Conservation (phyloP, 2,329 filamentous ascomycete species). For the Sporothrix phasma region DNA sequence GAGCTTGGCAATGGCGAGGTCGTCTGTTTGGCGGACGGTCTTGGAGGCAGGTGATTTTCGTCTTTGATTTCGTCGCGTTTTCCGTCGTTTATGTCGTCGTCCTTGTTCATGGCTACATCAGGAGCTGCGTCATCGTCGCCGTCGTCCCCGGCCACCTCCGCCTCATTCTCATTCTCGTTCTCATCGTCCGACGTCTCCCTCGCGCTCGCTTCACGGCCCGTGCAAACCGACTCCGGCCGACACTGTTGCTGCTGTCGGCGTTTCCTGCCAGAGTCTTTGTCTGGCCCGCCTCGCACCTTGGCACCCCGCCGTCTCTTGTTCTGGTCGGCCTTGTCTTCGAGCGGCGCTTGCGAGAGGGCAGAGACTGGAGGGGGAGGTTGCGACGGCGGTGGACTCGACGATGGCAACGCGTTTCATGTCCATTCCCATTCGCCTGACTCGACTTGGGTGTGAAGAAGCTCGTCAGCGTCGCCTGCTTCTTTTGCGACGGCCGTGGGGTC, state of each 20-base stretch:
- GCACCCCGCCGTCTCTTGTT: conserved; percentile 26
- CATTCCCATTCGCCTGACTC: conserved; percentile 21
- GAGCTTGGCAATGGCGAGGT: conserved; percentile 6
- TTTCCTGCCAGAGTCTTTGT: too few relatives aligned
- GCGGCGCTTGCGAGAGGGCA: conserved; percentile 39
- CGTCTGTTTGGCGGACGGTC: not conserved
- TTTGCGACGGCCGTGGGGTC: conserved; percentile 35
- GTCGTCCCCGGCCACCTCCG: not conserved
- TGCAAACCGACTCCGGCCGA: conserved; percentile 21
- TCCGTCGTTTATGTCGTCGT: not conserved
- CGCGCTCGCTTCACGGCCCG: conserved; percentile 35
- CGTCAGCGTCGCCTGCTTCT: conserved; percentile 74
- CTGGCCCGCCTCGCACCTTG: not conserved
- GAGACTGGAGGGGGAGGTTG: conserved; percentile 16
- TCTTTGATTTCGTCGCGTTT: not conserved
- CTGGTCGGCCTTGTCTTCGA: conserved; percentile 38
- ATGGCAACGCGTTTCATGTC: too few relatives aligned
- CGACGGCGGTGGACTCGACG: conserved; percentile 15
- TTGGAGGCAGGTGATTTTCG: not conserved
- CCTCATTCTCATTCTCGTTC: not conserved
- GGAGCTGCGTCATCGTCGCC: not conserved
- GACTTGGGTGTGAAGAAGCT: conserved; percentile 69
- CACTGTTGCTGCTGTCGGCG: too few relatives aligned
- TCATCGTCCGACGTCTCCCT: not conserved
- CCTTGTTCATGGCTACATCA: too few relatives aligned